Conservation (phyloP, 1,139 yeast species). For the Saccharomyces uvarum region DNA sequence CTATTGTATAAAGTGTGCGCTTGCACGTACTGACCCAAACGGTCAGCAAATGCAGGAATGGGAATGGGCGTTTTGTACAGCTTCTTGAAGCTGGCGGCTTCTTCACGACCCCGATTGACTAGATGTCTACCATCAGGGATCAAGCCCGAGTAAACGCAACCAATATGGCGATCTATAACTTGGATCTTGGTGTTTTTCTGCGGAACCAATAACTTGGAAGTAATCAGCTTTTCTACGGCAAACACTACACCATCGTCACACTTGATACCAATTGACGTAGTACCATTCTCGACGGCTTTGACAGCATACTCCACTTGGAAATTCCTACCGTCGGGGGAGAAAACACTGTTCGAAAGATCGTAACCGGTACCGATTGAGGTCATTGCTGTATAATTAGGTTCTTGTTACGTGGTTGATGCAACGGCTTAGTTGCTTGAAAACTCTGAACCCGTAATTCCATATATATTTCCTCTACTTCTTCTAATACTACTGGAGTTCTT, state of each 20-base stretch:
- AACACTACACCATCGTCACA: slow-evolving; percentile 88
- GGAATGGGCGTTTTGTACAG: slow-evolving; percentile 72
- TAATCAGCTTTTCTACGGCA: slow-evolving; percentile 90
- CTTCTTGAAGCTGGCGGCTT: slow-evolving; percentile 72
- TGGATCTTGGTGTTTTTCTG: slow-evolving; percentile 85
- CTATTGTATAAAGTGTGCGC: slow-evolving; percentile 94
- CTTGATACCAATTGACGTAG: slow-evolving; percentile 88
- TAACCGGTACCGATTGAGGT: slow-evolving; percentile 96
- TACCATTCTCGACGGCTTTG: slow-evolving; percentile 96
- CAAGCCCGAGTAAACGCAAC: slow-evolving; percentile 89
- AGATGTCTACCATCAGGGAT: slow-evolving; percentile 95
- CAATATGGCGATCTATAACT: slow-evolving; percentile 87
- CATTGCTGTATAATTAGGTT: slow-evolving; percentile 26
- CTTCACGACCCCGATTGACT: slow-evolving; percentile 88
- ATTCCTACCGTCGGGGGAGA: slow-evolving; percentile 86
- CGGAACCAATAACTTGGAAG: slow-evolving; percentile 82
- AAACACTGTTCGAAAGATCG: slow-evolving; percentile 90
- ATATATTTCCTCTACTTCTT: too few relatives aligned
- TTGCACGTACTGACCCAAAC: slow-evolving; percentile 88
- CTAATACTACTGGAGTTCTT: too few relatives aligned
- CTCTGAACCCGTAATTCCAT: background rate
- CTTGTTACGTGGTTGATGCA: background rate
- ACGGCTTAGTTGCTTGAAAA: background rate
- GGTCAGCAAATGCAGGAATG: slow-evolving; percentile 74
- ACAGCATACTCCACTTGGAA: slow-evolving; percentile 97